Percentiles rank a stretch among this genome's conserved stretches.
Evolutionary conservation across 805 yeast species (phyloP).

Genomic region (Metschnikowia orientalis): DNA sequence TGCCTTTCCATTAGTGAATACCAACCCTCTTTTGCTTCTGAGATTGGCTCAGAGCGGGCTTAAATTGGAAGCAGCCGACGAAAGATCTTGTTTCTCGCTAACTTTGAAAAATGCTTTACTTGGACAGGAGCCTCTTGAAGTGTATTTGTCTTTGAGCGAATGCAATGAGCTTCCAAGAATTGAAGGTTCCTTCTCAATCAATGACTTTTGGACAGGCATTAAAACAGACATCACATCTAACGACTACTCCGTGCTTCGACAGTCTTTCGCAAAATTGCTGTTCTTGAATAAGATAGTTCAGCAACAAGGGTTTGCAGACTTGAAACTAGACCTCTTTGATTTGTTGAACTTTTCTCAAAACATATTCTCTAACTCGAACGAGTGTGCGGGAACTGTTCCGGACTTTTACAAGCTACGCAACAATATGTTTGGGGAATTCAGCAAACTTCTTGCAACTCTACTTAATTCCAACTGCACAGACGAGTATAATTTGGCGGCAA

Average conservation of each 20-base stretch:
- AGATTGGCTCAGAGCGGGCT: too few relatives aligned
- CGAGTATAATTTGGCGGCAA: conserved; percentile 1
- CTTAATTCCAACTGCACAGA: conserved; percentile 12
- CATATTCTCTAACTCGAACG: conserved; percentile 20
- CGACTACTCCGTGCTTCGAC: conserved; percentile 19
- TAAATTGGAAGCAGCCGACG: too few relatives aligned
- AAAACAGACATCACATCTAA: conserved; percentile 17
- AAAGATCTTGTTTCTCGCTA: too few relatives aligned
- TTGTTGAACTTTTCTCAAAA: conserved; percentile 19
- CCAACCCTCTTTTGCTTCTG: too few relatives aligned
- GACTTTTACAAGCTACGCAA: conserved; percentile 44
- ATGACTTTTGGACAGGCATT: conserved; percentile 9
- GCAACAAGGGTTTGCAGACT: conserved; percentile 3
- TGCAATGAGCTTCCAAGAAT: too few relatives aligned
- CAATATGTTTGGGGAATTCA: conserved; percentile 31
- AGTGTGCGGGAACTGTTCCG: conserved; percentile 21
- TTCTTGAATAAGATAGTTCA: conserved; percentile 25
- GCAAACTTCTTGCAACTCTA: conserved; percentile 12
- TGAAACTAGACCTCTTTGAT: conserved; percentile 8
- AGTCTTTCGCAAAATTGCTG: conserved; percentile 21
- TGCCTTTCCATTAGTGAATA: too few relatives aligned
- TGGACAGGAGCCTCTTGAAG: too few relatives aligned
- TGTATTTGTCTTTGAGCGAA: too few relatives aligned
- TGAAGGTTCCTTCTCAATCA: too few relatives aligned
- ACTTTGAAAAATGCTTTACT: too few relatives aligned